Evolutionary conservation across 345 rosid species (phyloP), one percentile per base, ranked within the genome.

Genomic region (Salix exigua): DNA sequence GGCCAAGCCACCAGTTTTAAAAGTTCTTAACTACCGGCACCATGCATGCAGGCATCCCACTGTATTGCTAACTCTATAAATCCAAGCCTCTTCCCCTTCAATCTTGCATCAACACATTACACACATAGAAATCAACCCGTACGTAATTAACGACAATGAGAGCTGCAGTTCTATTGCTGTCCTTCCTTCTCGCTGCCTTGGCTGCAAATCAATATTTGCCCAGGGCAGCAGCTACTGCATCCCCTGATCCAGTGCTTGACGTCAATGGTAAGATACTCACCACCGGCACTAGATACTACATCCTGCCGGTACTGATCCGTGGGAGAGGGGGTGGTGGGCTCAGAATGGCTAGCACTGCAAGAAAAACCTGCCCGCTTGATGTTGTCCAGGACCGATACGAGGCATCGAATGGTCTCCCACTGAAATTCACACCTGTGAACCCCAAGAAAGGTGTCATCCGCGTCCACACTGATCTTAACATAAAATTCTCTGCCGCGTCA

Each of bases 281-380:
- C 5, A 70, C 83, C 1, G 81, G 82, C 21, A 48, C 38, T 1
- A 18, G 72, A 1, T 85, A 87, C 66, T 79, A 78, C 79, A 76
- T 85, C 25, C 48, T 67, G 71, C 71, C 71, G 18, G 51, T 11
- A 28, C 30, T 28, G 6, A 13, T 67, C 44, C 70, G 71, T 6
- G 71, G 71, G 17, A 38, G 79, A 51, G 86, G 91, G 0, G 86
- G 91, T 0, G 86, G 89, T 10, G 86, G 87, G 10, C 80, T 83
- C 35, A 74, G 82, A 46, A 38, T 42, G 50, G 70, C 26, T 1
- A 67, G 30, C 50, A n/a, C 30, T 44, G 23, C 10, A 38, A 37
- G 37, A 46, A n/a, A n/a, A n/a, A n/a, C n/a, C n/a, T n/a, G n/a
- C n/a, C n/a, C n/a, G n/a, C n/a, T n/a, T n/a, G n/a, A n/a, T n/a